Evolutionary conservation across 495 filamentous ascomycete genomes (phyloP).

Genomic region (Tuber umbilicatum): DNA sequence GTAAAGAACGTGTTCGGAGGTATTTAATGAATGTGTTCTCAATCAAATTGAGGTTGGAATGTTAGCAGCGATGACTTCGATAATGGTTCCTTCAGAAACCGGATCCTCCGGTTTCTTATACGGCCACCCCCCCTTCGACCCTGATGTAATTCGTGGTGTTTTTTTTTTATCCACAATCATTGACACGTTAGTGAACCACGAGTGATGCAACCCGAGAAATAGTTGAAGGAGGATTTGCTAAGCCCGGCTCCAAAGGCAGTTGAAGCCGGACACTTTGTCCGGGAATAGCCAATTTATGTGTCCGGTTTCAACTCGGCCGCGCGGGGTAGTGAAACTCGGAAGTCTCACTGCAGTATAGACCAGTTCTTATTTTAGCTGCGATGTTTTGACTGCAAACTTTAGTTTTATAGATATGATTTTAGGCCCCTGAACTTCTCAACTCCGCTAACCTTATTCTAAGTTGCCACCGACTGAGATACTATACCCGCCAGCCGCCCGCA

Average conservation of each 20-base stretch:
- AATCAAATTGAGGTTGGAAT: conserved; percentile 3
- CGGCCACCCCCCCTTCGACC: neutral
- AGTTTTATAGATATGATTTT: neutral
- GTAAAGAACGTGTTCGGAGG: conserved; percentile 18
- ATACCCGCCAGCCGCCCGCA: neutral
- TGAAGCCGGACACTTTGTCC: neutral
- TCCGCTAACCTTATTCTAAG: neutral
- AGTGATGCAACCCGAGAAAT: neutral
- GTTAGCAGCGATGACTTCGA: neutral
- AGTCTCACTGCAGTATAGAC: neutral
- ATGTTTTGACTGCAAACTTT: neutral
- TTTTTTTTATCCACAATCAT: neutral
- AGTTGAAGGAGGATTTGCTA: neutral
- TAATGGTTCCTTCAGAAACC: neutral
- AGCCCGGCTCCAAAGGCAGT: neutral
- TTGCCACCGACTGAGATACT: neutral
- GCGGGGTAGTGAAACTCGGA: neutral
- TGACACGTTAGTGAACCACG: neutral
- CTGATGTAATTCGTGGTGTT: neutral
- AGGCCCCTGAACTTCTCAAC: neutral
- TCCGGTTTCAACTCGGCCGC: neutral
- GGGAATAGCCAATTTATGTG: neutral
- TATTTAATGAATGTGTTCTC: conserved; percentile 9
- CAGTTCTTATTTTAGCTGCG: neutral
- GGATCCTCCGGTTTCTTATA: conserved; percentile 2